Evolutionary conservation across 345 rosid species (phyloP).

Genomic region (Corchorus capsularis): DNA sequence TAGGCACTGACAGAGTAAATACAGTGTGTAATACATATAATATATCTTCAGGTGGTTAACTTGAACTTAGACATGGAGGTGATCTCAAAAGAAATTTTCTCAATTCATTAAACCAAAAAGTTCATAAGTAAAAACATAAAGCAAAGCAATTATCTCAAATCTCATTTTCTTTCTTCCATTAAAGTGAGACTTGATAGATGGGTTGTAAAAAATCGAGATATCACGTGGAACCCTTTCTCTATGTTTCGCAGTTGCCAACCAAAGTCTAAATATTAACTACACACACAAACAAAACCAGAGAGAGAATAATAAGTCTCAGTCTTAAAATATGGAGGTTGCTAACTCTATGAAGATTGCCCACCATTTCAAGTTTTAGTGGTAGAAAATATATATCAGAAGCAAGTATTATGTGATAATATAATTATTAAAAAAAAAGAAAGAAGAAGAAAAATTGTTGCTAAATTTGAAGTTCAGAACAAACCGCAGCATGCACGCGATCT

Average conservation of each 20-base stretch:
- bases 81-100: not conserved
- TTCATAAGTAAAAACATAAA: not conserved
- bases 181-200: not conserved
- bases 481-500: conserved; percentile 85
- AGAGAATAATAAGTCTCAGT: not conserved
- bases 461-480: conserved; percentile 31
- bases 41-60: not conserved
- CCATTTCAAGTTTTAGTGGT: not conserved
- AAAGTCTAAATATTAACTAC: not conserved
- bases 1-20: not conserved
- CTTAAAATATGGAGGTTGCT: conserved; percentile 2
- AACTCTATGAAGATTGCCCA: not conserved
- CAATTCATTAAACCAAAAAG: not conserved
- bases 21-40: not conserved
- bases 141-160: not conserved
- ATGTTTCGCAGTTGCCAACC: not conserved
- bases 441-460: conserved; percentile 7
- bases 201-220: not conserved
- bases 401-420: not conserved
- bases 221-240: not conserved
- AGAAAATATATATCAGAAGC: not conserved
- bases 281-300: not conserved
- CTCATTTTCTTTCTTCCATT: conserved; percentile 7
- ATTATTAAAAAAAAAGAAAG: not conserved
- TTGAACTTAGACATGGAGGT: not conserved